phyloP scores from a whole-genome alignment of 805 yeast species.

The Blastobotrys terrestris region DNA sequence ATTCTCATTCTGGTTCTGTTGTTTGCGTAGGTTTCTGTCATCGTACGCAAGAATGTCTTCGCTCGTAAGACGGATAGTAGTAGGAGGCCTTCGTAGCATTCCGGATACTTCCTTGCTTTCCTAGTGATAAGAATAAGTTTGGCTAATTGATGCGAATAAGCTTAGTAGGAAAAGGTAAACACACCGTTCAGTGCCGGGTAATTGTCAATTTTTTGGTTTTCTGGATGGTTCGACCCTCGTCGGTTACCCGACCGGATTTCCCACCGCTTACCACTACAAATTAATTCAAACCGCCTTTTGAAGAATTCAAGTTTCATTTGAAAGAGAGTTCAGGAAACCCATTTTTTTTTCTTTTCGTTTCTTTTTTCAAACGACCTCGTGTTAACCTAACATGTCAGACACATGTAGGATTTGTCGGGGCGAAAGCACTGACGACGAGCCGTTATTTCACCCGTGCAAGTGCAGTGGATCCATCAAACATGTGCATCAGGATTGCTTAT shows the following conservation, averaged over 20 bases:
- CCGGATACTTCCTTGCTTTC: too few species aligned
- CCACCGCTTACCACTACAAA: not conserved
- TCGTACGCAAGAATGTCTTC: constrained; percentile 53
- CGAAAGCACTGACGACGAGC: constrained; percentile 72
- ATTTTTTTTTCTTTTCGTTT: not conserved
- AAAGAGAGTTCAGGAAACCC: not conserved
- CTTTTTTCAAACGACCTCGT: not conserved
- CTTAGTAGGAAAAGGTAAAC: too few species aligned
- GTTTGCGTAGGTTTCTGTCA: constrained; percentile 24
- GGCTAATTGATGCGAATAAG: too few species aligned
- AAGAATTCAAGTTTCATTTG: not conserved
- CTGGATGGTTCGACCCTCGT: not conserved
- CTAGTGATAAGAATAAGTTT: too few species aligned
- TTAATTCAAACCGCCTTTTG: not conserved
- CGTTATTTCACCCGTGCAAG: constrained; percentile 84
- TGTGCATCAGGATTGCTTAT: constrained; percentile 86
- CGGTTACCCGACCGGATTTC: not conserved
- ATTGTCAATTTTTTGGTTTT: not conserved
- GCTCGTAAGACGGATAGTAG: constrained; percentile 55
- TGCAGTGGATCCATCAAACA: constrained; percentile 91
- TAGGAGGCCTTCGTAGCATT: constrained; percentile 62
- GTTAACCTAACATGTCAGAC: constrained; percentile 24
- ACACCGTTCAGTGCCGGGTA: not conserved
- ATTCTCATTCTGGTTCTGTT: constrained; percentile 9
- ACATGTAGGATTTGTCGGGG: constrained; percentile 93